A percentile compares a stretch with the other conserved stretches of the same genome.
phyloP scores from a whole-genome alignment of 176 grass and related monocot genomes.

The Aechmea fasciata region DNA sequence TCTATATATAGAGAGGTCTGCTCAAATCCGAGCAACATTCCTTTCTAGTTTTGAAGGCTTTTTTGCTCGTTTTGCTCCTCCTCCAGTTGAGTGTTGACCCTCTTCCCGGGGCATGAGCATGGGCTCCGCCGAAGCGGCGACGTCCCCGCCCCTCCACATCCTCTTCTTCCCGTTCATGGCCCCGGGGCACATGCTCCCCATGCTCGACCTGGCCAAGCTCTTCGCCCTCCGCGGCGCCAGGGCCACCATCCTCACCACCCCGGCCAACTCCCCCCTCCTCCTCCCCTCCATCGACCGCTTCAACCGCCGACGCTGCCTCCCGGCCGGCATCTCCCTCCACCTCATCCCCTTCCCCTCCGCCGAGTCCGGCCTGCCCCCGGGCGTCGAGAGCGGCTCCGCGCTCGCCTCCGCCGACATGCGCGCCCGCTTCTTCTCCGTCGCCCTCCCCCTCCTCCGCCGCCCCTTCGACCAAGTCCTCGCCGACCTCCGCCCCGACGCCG shows the following conservation, averaged over 20 bases:
- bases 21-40: too few species aligned
- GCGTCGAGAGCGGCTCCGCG: neutral
- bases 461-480: constrained; percentile 4
- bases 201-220: constrained; percentile 31
- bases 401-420: neutral
- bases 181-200: too few species aligned
- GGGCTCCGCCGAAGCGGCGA: too few species aligned
- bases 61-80: too few species aligned
- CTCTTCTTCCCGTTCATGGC: constrained; percentile 22
- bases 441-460: neutral
- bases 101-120: too few species aligned
- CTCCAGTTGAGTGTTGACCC: too few species aligned
- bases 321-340: constrained; percentile 9
- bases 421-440: too few species aligned
- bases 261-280: constrained; percentile 15
- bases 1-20: too few species aligned
- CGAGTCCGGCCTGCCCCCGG: neutral
- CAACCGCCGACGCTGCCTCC: constrained; percentile 32
- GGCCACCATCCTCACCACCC: constrained; percentile 30
- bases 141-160: neutral
- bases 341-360: constrained; percentile 7
- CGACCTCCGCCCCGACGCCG: neutral
- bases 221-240: constrained; percentile 27
- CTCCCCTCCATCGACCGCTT: constrained; percentile 9
- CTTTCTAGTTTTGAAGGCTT: too few species aligned